These are phyloP conservation scores for Mrakia frigida DNA, from an alignment of 768 basidiomycete species.

Conservation along the genomic window DNA sequence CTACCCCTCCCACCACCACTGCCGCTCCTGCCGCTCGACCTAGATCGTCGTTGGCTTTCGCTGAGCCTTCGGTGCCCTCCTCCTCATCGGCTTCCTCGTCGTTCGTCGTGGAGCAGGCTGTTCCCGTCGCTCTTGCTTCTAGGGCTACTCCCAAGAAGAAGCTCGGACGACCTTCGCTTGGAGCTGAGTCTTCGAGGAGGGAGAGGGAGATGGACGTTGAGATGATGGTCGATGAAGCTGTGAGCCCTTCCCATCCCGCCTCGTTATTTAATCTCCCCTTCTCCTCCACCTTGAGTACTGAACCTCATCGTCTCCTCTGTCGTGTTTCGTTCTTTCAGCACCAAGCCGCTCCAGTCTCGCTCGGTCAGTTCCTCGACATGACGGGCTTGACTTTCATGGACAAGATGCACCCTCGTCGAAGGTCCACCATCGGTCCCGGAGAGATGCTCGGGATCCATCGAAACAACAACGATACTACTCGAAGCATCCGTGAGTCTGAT, in stretches of 20 bases:
- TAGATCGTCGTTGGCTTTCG: conserved; percentile 2
- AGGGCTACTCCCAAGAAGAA: conserved; percentile 30
- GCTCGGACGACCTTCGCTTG: conserved; percentile 21
- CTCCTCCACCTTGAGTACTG: no score
- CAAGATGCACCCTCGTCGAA: conserved; percentile 38
- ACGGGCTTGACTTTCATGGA: conserved; percentile 44
- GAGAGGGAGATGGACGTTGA: conserved; percentile 5
- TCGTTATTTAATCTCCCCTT: neutral
- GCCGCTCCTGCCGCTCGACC: neutral
- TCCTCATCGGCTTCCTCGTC: neutral
- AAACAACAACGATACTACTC: conserved; percentile 11
- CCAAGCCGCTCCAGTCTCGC: conserved; percentile 34
- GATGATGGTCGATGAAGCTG: conserved; percentile 10
- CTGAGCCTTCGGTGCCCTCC: neutral
- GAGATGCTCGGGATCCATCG: conserved; percentile 38
- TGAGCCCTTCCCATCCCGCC: neutral
- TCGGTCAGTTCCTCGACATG: conserved; percentile 44
- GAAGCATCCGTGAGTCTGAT: conserved; percentile 34
- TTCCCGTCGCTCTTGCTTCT: neutral
- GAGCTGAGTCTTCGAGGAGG: neutral
- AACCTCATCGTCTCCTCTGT: no score
- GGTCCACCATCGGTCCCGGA: conserved; percentile 41
- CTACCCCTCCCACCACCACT: neutral
- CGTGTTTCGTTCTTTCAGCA: neutral
- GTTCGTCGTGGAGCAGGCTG: neutral